Conservation (phyloP, 2,329 filamentous ascomycete species). For the Venturia nashicola region DNA sequence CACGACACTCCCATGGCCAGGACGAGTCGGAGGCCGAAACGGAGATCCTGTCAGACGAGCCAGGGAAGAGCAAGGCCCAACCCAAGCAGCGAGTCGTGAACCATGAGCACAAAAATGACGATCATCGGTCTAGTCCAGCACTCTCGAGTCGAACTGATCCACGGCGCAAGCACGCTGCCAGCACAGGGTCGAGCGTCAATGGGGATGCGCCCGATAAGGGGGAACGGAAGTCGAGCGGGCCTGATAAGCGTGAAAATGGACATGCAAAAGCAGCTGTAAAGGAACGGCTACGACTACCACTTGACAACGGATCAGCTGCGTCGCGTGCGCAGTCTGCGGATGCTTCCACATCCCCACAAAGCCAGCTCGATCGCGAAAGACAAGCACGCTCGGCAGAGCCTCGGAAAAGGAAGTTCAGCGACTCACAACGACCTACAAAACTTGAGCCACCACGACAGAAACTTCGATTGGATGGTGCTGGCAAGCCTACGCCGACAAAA, state of each 20-base stretch:
- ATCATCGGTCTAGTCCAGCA: constrained; percentile 10
- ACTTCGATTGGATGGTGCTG: constrained; percentile 5
- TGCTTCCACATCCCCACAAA: constrained; percentile 14
- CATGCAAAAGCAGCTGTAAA: background rate
- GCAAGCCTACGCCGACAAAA: constrained; percentile 13
- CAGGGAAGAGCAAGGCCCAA: constrained; percentile 28
- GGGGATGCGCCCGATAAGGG: constrained; percentile 6
- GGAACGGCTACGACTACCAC: background rate
- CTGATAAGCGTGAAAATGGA: constrained; percentile 7
- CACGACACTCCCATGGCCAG: constrained; percentile 17
- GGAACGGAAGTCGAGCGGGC: constrained; percentile 8
- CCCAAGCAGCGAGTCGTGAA: constrained; percentile 28
- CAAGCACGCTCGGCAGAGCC: constrained; percentile 25
- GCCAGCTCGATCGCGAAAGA: constrained; percentile 18
- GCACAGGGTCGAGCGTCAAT: constrained; percentile 6
- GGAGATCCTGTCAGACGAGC: constrained; percentile 28
- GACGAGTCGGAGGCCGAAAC: constrained; percentile 39
- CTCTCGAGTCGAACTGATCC: background rate
- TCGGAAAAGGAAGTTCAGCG: constrained; percentile 28
- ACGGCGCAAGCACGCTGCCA: background rate
- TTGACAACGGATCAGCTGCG: background rate
- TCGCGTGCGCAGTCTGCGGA: constrained; percentile 10
- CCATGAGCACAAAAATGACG: constrained; percentile 23
- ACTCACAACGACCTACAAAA: constrained; percentile 22
- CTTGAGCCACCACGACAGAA: constrained; percentile 28